Base-by-base conservation (phyloP, 2,329 filamentous ascomycete genomes). In the Tolypocladium ovalisporum region DNA sequence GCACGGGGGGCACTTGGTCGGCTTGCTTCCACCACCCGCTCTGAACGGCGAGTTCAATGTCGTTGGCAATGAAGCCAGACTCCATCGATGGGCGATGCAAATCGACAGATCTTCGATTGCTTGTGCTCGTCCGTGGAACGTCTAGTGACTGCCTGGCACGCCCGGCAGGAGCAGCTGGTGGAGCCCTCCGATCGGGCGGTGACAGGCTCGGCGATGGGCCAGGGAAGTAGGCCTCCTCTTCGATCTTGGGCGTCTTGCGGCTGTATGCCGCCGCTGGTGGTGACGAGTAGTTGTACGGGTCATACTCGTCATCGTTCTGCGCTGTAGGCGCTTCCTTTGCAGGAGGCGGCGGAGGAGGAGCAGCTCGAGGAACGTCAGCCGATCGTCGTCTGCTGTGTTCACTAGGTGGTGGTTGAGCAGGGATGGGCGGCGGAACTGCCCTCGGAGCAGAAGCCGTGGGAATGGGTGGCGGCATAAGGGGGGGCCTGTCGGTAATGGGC, bases 1-100 rank as follows among this genome's bases (percentile, higher is more conserved):
- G 83, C 2, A 84, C 82, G 0, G 93, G 91, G 3, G 94, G 94
- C 1, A 92, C 81, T 40, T 84, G 84, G 61, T 89, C 89, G 13
- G 87, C 79, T 66, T 92, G 85, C 40, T 87, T 84, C 92, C 93
- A 99, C 94, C 94, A 99, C 54, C 86, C 82, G 22, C 84, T 88
- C 54, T 81, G 79, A 51, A 82, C 77, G 15, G 83, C 86, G 40
- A 97, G 77, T 66, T 97, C 92, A 57, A 97, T 74, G 59, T 97
- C 92, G 57, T 86, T 86, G 44, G 94, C 94, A 61, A 97, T 93
- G 67, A 86, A 95, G 1, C 90, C 89, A 51, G 87, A 85, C 62
- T 93, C 89, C 70, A 85, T 80, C 7, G 86, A 87, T 24, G 89
- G 86, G 52, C 93, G 84, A 42, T 81, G 73, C 57, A 88, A 76